These are phyloP conservation scores for Cladobotryum mycophilum DNA, from an alignment of 2,329 filamentous ascomycete genomes.

Conservation along the genomic window DNA sequence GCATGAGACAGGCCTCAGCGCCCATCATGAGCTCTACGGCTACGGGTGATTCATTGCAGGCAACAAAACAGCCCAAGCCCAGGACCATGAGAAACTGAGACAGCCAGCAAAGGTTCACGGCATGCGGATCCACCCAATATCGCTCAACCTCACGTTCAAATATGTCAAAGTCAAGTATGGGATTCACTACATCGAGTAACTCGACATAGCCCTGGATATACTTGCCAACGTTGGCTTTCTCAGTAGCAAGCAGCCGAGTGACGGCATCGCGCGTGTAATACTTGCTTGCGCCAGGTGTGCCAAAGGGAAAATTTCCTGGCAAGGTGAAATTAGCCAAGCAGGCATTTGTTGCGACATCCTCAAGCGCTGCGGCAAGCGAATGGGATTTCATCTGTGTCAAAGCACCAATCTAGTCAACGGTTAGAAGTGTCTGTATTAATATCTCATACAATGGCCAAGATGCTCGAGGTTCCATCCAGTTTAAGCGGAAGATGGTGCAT, in stretches of 20 bases:
- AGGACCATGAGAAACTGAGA: conserved; percentile 31
- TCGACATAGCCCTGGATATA: conserved; percentile 26
- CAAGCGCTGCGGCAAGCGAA: conserved; percentile 23
- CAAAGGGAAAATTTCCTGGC: conserved; percentile 33
- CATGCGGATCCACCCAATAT: conserved; percentile 27
- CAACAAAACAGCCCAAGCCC: conserved; percentile 27
- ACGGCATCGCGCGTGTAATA: conserved; percentile 27
- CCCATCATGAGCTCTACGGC: conserved; percentile 32
- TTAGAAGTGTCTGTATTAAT: not conserved
- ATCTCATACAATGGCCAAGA: not conserved
- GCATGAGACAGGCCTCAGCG: conserved; percentile 31
- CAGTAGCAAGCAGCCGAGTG: conserved; percentile 23
- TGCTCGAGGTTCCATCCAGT: too few species aligned
- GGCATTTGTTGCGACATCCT: conserved; percentile 29
- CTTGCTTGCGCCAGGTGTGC: conserved; percentile 28
- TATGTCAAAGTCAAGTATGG: conserved; percentile 26
- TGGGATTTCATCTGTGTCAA: conserved; percentile 21
- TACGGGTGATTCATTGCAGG: conserved; percentile 25
- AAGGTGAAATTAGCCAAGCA: conserved; percentile 30
- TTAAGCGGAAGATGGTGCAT: conserved; percentile 3
- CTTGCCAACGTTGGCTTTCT: conserved; percentile 19
- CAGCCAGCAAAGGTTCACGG: conserved; percentile 26
- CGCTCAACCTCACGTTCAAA: conserved; percentile 24
- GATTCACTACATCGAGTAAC: conserved; percentile 29
- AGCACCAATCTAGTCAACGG: conserved; percentile 20